phyloP scores from a whole-genome alignment of 805 yeast species.

The Teunomyces aglyptinius region DNA sequence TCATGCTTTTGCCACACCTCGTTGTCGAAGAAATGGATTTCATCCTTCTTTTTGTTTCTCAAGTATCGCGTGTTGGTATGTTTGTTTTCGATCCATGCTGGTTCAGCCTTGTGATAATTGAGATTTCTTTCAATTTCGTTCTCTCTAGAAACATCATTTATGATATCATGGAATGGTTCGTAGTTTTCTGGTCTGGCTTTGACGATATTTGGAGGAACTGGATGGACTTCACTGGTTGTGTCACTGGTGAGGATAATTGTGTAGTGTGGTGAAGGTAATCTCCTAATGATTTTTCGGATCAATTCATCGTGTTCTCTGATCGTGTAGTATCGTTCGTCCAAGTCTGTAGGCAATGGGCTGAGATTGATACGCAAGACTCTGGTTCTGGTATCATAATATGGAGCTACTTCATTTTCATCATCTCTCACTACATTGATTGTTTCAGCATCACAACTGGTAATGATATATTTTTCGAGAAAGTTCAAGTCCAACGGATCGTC shows the following conservation, averaged over 20 bases:
- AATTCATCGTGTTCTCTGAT: conserved; percentile 44
- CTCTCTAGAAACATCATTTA: conserved; percentile 49
- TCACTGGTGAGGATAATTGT: conserved; percentile 55
- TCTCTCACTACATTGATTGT: conserved; percentile 35
- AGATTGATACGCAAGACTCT: conserved; percentile 62
- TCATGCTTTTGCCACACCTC: conserved; percentile 54
- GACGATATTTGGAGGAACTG: conserved; percentile 29
- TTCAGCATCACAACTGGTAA: conserved; percentile 52
- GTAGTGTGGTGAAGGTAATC: conserved; percentile 71
- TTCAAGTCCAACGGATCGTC: conserved; percentile 42
- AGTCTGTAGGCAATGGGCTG: conserved; percentile 40
- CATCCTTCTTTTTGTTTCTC: conserved; percentile 27
- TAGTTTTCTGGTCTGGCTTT: conserved; percentile 29
- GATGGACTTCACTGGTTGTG: conserved; percentile 22
- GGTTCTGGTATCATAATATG: conserved; percentile 60
- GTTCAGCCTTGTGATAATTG: conserved; percentile 29
- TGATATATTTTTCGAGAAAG: conserved; percentile 40
- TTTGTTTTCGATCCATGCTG: conserved; percentile 22
- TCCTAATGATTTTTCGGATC: conserved; percentile 56
- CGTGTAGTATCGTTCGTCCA: conserved; percentile 21
- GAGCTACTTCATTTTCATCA: conserved; percentile 46
- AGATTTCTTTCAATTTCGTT: conserved; percentile 57
- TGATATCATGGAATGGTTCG: conserved; percentile 55
- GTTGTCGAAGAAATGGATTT: conserved; percentile 41
- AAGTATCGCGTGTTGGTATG: conserved; percentile 33